phyloP scores from a whole-genome alignment of 768 basidiomycete genomes.

The Trametes cinnabarina region DNA sequence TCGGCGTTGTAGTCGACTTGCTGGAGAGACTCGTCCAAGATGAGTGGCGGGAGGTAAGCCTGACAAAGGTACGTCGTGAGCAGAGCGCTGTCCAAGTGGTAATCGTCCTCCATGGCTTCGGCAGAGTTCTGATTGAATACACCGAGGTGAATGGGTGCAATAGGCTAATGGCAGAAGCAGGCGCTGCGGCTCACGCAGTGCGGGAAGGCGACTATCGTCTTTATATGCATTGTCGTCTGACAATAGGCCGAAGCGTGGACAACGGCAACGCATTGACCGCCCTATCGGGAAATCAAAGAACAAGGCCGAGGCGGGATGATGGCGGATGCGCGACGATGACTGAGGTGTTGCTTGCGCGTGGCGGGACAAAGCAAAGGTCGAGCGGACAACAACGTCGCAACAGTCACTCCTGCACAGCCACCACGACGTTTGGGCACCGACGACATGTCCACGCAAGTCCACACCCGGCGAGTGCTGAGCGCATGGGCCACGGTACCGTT shows the following conservation, averaged over 20 bases:
- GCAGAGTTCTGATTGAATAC: no score
- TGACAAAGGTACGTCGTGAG: slow-evolving; percentile 9
- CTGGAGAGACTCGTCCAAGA: not conserved
- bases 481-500: no score
- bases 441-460: no score
- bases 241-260: not conserved
- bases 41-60: slow-evolving; percentile 13
- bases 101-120: not conserved
- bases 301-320: not conserved
- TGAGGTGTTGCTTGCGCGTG: not conserved
- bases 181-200: not conserved
- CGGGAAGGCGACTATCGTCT: not conserved
- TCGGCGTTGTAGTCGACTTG: not conserved
- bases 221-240: not conserved
- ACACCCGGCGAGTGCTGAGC: no score
- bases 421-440: no score
- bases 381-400: not conserved
- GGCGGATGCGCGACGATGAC: not conserved
- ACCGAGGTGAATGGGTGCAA: no score
- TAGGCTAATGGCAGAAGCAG: not conserved
- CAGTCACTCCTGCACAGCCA: no score
- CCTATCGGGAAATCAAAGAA: not conserved
- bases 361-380: not conserved
- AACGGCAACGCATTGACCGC: not conserved
- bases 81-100: not conserved